Base-by-base conservation (phyloP, 176 grass and related monocot species). In the Ampelocalamus luodianensis region DNA sequence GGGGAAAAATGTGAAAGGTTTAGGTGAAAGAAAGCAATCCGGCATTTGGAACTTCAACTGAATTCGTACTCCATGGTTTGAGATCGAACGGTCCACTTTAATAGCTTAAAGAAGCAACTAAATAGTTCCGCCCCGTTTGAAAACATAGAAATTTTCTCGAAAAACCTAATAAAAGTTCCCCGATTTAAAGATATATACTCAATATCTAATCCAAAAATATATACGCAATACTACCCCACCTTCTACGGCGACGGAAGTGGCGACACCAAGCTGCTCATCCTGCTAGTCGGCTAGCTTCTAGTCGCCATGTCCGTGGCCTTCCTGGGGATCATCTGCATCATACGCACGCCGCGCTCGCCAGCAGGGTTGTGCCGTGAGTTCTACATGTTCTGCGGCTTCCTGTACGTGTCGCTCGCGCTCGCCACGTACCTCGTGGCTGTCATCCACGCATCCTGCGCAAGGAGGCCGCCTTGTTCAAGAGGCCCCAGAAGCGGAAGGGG, bases 211-310 rank as follows among this genome's bases (percentile, higher is more conserved):
- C n/a, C n/a, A 44, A 44, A 10, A 6, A 39, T 39, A 39, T 39
- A 39, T 39, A 39, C 5, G 1, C 38, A 39, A 39, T 39, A 39
- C 7, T 34, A 94, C 75, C 80, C 92, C 3, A 89, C 92, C 65
- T 71, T 94, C 87, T 94, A 94, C 75, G 87, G 82, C 22, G 62
- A 62, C 12, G 53, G 42, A 12, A 36, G 86, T 14, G 76, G 27
- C 17, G 86, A 86, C 74, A 79, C 86, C 24, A 75, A 44, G 24
- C 80, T 79, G 14, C 86, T 92, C 22, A 80, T 92, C 74, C 83
- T 89, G 0, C 90, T 92, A 36, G 80, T 89, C 22, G 90, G 82
- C 0, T 92, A 87, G 82, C 79, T 92, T 6, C 90, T 83, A 0
- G 83, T 87, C 32, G 86, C 86, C 60, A 29, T 89, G 58, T 86